Conservation (phyloP, 1,139 yeast genomes). For the Suhomyces bokatorum region DNA sequence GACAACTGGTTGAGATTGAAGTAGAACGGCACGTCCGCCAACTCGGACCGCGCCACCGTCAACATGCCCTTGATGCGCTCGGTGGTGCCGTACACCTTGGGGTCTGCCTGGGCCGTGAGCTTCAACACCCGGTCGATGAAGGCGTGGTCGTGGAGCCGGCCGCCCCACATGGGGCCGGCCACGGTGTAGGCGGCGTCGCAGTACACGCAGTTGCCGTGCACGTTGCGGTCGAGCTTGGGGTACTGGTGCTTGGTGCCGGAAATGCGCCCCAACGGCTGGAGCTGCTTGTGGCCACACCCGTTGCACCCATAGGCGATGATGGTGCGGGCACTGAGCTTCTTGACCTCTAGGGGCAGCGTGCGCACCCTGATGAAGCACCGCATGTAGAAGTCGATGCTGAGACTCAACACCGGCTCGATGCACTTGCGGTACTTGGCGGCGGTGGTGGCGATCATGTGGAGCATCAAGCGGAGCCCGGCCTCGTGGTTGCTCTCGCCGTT, state of each 20-base stretch:
- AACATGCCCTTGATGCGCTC: slow-evolving; percentile 91
- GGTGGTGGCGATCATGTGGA: slow-evolving; percentile 70
- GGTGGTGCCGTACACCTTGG: slow-evolving; percentile 66
- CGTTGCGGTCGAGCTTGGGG: slow-evolving; percentile 25
- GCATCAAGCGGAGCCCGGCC: slow-evolving; percentile 82
- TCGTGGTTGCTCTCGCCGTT: slow-evolving; percentile 87
- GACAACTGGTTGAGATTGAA: slow-evolving; percentile 78
- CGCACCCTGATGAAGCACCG: slow-evolving; percentile 77
- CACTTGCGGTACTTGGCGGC: slow-evolving; percentile 89
- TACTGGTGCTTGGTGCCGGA: slow-evolving; percentile 36
- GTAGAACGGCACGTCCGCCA: slow-evolving; percentile 68
- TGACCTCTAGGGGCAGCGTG: slow-evolving; percentile 78
- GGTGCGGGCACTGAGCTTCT: slow-evolving; percentile 68
- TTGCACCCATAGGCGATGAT: slow-evolving; percentile 82
- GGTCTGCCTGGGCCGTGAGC: slow-evolving; percentile 50
- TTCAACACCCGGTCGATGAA: slow-evolving; percentile 66
- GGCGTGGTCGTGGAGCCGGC: slow-evolving; percentile 64
- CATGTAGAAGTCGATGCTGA: slow-evolving; percentile 91
- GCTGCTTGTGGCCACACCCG: slow-evolving; percentile 75
- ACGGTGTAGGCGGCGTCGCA: slow-evolving; percentile 73
- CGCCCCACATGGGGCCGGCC: slow-evolving; percentile 98
- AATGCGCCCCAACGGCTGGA: slow-evolving; percentile 74
- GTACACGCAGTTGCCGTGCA: slow-evolving; percentile 49
- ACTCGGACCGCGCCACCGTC: slow-evolving; percentile 74
- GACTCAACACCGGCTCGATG: slow-evolving; percentile 80